Base-by-base conservation (phyloP, 257 asterid genomes). In the Leptodermis oblonga region DNA sequence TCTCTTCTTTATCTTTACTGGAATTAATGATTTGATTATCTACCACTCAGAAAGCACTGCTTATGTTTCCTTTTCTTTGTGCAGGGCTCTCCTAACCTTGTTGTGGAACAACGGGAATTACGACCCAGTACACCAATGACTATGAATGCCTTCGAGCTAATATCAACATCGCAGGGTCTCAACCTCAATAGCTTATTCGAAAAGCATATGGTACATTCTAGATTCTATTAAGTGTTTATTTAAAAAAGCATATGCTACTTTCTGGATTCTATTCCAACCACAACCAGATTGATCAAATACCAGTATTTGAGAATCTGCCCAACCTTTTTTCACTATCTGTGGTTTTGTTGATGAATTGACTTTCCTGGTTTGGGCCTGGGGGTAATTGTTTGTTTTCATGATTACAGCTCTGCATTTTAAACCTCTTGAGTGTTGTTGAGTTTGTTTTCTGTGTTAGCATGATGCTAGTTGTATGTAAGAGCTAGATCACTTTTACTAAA, bases 141-240 rank as follows among this genome's bases (percentile, higher is more conserved):
- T 33, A 93, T 93, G 99, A 93, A 93, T 36, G 99, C 97, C 9
- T 93, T 93, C 67, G 99, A 93, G 80, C 96, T 93, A 54, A 93
- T 93, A 68, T 93, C 99, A 61, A 93, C 89, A 70, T 93, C 99
- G 34, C 97, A 90, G 87, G 97, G 99, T 80, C 95, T 93, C 77
- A 90, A 90, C 78, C 92, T 93, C 68, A 82, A 87, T 77, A 74
- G 87, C 73, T 97, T 93, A 46, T 93, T 93, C 73, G 97, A 93
- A 81, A 88, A 90, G 80, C 93, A 92, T 79, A 86, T 90, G 97
- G 97, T 92, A 68, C 4, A 83, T 54, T 73, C 56, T 59, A 34
- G 33, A 22, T 43, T 59, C 15, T 55, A 5, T 25, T 56, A 3
- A n/a, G 58, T 52, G 58, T 52, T 52, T 13, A 52, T 22, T 22